Base-by-base conservation (phyloP, 2,329 filamentous ascomycete genomes). In the Colletotrichum sojae region DNA sequence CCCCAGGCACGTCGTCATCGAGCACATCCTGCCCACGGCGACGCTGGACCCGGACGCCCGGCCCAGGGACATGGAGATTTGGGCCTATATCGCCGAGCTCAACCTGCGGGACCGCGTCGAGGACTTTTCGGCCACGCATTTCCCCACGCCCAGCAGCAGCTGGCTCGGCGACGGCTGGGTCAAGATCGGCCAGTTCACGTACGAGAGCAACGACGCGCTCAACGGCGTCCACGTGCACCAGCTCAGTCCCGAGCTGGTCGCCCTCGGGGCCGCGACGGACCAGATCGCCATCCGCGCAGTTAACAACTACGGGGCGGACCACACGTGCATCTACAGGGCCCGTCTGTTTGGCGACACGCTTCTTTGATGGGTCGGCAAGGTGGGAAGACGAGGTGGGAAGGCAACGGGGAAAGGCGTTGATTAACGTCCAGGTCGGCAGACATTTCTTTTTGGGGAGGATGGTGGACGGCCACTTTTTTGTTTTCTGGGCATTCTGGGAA, bases 1-100 rank as follows among this genome's bases (percentile, higher is more conserved):
- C 36, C 92, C 92, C 0, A 88, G 91, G 73, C 86, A 94, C 73
- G 76, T 95, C 2, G 89, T 93, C 1, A 78, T 95, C 51, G 93
- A 95, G 75, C 92, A 95, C 77, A 90, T 94, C 64, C 82, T 89
- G 2, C 84, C 85, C 6, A 83, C 83, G 1, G 89, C 89, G 2
- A 91, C 90, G 0, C 83, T 90, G 8, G 86, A 91, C 54, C 87
- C 90, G 0, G 85, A 82, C 15, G 82, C 90, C 2, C 89, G 90
- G 39, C 93, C 93, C 0, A 85, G 82, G 59, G 84, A 91, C 2
- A 87, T 95, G 66, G 92, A 95, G 76, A 77, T 95, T 9, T 93
- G 91, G 85, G 90, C 86, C 5, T 83, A 85, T 46, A 86, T 91
- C 67, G 82, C 84, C 18, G 84, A 90, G 53, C 56, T 79, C 25